Base-by-base conservation (phyloP, 1,284 basidiomycete species). In the Cryptococcus wingfieldii region DNA sequence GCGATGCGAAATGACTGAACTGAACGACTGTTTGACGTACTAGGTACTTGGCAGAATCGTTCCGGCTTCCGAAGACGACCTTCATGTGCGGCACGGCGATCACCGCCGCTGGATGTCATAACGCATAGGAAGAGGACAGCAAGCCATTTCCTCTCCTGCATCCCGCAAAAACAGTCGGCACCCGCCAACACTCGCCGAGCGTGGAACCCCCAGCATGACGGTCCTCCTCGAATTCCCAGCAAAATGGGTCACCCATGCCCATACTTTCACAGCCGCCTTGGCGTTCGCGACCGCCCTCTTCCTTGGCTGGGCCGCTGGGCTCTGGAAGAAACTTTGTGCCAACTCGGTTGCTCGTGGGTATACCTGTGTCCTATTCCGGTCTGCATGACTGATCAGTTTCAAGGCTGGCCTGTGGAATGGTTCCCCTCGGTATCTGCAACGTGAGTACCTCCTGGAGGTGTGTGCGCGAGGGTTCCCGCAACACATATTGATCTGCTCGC, bases 391-490 rank as follows among this genome's bases (percentile, higher is more conserved):
- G 37, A 47, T 47, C 2, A 14, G 27, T 8, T 86, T 13, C 8
- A 18, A 50, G 86, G 84, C 19, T 95, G 88, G 71, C 92, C 92
- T 0, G 78, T 92, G 41, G 92, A 95, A 72, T 95, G 88, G 88
- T 92, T 90, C 69, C 92, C 91, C 6, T 91, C 89, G 4, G 92
- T 96, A 4, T 94, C 90, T 28, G 90, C 92, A 9, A 90, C 90
- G 87, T 90, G 71, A 69, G 86, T 81, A 7, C 23, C 23, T 19
- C 41, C 14, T n/a, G 18, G 10, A 38, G 18, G 42, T 10, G 31
- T n/a, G 13, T 38, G 37, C 12, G 14, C 23, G n/a, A 16, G 39
- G 18, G 10, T 9, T 42, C 13, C n/a, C 18, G 45, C 23, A 42
- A 18, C 25, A 67, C 31, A 27, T 31, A 18, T 27, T n/a, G 41